Base-by-base conservation (phyloP, 495 filamentous ascomycete genomes). In the Jackrogersella minutella region DNA sequence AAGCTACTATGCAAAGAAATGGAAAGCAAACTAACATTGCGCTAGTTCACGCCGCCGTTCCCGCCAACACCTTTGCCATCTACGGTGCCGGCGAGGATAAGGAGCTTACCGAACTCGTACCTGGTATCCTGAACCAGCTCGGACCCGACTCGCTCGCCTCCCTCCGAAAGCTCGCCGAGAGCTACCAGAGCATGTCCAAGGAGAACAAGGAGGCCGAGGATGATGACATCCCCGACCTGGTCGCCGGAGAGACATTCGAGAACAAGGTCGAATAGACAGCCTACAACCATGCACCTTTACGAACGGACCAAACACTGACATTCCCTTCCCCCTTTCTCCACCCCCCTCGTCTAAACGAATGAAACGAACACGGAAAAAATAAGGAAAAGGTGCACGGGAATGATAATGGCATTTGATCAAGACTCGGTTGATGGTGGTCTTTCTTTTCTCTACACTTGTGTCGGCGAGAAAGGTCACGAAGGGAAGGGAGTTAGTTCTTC, bases 161-260 rank as follows among this genome's bases (percentile, higher is more conserved):
- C 61, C 92, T 99, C 69, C 91, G 95, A 78, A 98, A 97, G 85
- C 87, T 99, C 33, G 95, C 95, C 58, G 95, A 99, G 88, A 95
- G 91, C 88, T 99, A 98, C 86, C 95, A 99, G 89, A 94, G 87
- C 82, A 88, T 99, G 89, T 95, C 97, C 85, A 97, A 97, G 90
- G 88, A 88, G 75, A 90, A 95, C 80, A 91, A 93, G 83, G 89
- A 91, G 43, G 87, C 80, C 19, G 87, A 89, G 53, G 89, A 91
- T 59, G 94, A 93, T 46, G 91, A 97, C 70, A 99, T 99, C 80
- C 95, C 95, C 62, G 94, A 98, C 62, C 85, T 99, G 66, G 93
- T 99, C 19, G 91, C 89, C 72, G 95, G 95, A 72, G 91, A 96
- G 86, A 95, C 90, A 86, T 99, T 99, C 73, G 95, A 98, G 85